Percentiles rank a stretch among this genome's conserved stretches.
Evolutionary conservation across 805 yeast species (phyloP).

Genomic region (Ogataea dorogensis): DNA sequence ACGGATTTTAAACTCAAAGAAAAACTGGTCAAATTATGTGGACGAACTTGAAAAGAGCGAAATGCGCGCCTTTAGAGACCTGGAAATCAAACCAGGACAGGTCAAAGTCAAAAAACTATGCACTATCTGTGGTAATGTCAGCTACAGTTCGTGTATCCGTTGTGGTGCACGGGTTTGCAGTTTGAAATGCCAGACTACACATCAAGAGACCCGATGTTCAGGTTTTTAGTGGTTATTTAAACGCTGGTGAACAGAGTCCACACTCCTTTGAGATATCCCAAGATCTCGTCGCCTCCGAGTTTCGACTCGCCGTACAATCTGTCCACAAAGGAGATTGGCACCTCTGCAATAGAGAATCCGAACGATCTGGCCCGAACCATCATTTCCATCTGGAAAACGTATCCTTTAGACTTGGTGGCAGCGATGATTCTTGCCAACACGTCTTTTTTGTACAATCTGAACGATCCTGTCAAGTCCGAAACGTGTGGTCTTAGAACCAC

Average conservation of each 20-base stretch:
- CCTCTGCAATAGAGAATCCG: conserved; percentile 74
- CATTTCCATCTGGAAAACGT: conserved; percentile 88
- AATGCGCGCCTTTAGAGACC: conserved; percentile 29
- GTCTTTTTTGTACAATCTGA: conserved; percentile 69
- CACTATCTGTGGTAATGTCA: conserved; percentile 45
- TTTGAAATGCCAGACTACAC: conserved; percentile 40
- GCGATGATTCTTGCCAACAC: conserved; percentile 64
- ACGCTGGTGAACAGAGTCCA: conserved; percentile 67
- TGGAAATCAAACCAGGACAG: conserved; percentile 34
- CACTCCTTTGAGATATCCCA: conserved; percentile 74
- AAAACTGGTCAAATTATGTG: conserved; percentile 39
- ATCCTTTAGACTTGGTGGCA: conserved; percentile 71
- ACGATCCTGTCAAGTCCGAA: conserved; percentile 74
- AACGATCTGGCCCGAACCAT: conserved; percentile 78
- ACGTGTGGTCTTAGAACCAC: conserved; percentile 69
- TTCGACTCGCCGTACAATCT: conserved; percentile 76
- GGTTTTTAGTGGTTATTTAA: conserved; percentile 33
- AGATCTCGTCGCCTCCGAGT: conserved; percentile 78
- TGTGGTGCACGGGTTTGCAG: conserved; percentile 43
- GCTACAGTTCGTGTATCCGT: conserved; percentile 40
- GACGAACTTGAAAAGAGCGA: conserved; percentile 43
- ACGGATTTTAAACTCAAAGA: conserved; percentile 40
- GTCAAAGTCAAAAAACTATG: conserved; percentile 41
- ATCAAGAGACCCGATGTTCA: conserved; percentile 44
- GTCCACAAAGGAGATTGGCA: conserved; percentile 76